Conservation (phyloP, 495 filamentous ascomycete species). For the Daldinia childiae region DNA sequence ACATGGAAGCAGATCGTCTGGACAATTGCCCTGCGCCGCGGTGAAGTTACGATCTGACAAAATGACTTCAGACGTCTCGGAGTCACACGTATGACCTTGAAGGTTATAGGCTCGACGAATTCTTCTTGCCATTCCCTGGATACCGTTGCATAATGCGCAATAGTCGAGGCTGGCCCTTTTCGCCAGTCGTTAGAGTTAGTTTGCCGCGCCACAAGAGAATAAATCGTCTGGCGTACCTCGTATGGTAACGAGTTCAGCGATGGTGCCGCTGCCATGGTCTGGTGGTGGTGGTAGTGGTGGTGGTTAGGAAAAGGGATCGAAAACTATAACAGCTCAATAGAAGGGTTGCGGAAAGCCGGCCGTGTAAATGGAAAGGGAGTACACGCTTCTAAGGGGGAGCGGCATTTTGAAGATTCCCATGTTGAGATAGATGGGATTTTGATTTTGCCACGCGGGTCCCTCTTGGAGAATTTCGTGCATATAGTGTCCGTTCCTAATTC, state of each 20-base stretch:
- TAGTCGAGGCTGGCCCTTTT: conserved; percentile 2
- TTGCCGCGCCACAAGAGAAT: conserved; percentile 31
- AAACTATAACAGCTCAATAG: not conserved
- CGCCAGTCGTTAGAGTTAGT: conserved; percentile 21
- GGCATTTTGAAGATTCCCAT: conserved; percentile 36
- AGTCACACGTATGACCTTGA: conserved; percentile 31
- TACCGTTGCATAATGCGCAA: conserved; percentile 32
- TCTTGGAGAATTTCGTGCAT: conserved; percentile 26
- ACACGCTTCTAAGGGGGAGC: not conserved
- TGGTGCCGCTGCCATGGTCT: conserved; percentile 21
- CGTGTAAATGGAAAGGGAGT: conserved; percentile 12
- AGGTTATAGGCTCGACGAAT: conserved; percentile 31
- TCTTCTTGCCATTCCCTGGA: conserved; percentile 37
- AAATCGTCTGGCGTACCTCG: conserved; percentile 40
- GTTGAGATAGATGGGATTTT: conserved; percentile 27
- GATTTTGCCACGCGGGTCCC: conserved; percentile 24
- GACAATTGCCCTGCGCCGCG: conserved; percentile 31
- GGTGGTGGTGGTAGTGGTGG: not conserved
- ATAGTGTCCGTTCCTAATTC: conserved; percentile 22
- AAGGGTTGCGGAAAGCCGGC: not conserved
- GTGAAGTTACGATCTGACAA: conserved; percentile 22
- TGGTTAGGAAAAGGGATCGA: not conserved
- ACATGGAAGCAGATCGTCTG: conserved; percentile 37
- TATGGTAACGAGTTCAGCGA: conserved; percentile 40
- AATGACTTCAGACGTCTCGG: conserved; percentile 32